Percentiles rank a stretch among this genome's conserved stretches.
Evolutionary conservation across 2,329 filamentous ascomycete species (phyloP).

Genomic region (Tolypocladium sp.): DNA sequence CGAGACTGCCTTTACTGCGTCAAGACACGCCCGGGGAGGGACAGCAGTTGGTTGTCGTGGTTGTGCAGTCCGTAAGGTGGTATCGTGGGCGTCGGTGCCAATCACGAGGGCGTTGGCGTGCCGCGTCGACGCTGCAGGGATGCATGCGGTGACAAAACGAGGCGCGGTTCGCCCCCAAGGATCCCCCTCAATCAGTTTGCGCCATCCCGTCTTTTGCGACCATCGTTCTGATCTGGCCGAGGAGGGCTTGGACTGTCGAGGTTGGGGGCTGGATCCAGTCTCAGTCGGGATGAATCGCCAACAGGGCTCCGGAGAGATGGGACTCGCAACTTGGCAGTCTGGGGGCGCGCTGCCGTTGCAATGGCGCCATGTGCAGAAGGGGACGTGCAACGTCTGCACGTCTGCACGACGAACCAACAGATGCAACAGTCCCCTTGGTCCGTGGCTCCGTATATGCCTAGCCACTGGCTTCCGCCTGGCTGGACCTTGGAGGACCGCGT

Average conservation of each 20-base stretch:
- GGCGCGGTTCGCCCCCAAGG: not conserved
- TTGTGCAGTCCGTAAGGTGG: not conserved
- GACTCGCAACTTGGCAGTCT: not conserved
- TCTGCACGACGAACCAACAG: not conserved
- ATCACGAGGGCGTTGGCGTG: not conserved
- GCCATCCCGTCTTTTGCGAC: not conserved
- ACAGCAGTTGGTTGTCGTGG: not conserved
- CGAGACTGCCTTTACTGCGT: not conserved
- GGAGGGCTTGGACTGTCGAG: not conserved
- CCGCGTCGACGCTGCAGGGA: not conserved
- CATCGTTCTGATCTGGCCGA: not conserved
- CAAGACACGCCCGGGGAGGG: not conserved
- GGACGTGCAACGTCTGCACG: not conserved
- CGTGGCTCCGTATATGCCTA: not conserved
- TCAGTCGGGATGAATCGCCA: not conserved
- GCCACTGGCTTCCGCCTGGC: not conserved
- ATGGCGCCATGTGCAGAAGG: not conserved
- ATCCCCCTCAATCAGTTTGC: not conserved
- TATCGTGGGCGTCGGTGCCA: not conserved
- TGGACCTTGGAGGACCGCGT: not conserved
- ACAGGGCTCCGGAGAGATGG: not conserved
- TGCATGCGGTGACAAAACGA: not conserved
- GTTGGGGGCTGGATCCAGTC: not conserved
- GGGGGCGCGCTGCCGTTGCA: not conserved
- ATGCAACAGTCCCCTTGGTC: not conserved